Conservation (phyloP, 2,329 filamentous ascomycete genomes). For the Neoarthrinium moseri region DNA sequence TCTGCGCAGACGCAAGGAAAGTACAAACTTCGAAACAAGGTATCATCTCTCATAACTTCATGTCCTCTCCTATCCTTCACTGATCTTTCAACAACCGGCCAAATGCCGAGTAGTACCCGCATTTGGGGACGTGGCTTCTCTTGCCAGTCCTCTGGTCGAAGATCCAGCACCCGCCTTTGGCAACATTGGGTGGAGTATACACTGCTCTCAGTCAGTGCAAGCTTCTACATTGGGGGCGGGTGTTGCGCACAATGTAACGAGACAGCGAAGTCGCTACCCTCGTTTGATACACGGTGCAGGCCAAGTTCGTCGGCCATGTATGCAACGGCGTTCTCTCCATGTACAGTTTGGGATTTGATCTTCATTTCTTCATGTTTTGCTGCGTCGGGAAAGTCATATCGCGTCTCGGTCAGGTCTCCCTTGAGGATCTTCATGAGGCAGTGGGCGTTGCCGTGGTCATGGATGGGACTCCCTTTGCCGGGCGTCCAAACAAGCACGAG, state of each 20-base stretch:
- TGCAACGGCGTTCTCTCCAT: conserved; percentile 71
- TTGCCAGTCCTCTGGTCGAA: conserved; percentile 77
- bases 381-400: conserved; percentile 69
- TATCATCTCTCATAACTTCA: conserved; percentile 3
- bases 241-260: conserved; percentile 68
- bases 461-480: conserved; percentile 78
- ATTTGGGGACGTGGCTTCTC: conserved; percentile 68
- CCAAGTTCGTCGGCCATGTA: conserved; percentile 93
- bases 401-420: conserved; percentile 76
- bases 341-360: conserved; percentile 65
- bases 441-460: conserved; percentile 86
- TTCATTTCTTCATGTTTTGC: conserved; percentile 55
- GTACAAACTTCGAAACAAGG: neutral
- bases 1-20: neutral
- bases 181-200: conserved; percentile 88
- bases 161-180: conserved; percentile 76
- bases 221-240: conserved; percentile 4
- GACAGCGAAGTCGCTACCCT: conserved; percentile 72
- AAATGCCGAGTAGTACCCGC: conserved; percentile 68
- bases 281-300: conserved; percentile 79
- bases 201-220: conserved; percentile 40
- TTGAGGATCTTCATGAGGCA: conserved; percentile 89
- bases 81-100: conserved; percentile 44
- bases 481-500: conserved; percentile 89
- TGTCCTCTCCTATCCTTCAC: neutral